Conservation (phyloP, 2,329 filamentous ascomycete genomes). For the Harringtonia aguacate region DNA sequence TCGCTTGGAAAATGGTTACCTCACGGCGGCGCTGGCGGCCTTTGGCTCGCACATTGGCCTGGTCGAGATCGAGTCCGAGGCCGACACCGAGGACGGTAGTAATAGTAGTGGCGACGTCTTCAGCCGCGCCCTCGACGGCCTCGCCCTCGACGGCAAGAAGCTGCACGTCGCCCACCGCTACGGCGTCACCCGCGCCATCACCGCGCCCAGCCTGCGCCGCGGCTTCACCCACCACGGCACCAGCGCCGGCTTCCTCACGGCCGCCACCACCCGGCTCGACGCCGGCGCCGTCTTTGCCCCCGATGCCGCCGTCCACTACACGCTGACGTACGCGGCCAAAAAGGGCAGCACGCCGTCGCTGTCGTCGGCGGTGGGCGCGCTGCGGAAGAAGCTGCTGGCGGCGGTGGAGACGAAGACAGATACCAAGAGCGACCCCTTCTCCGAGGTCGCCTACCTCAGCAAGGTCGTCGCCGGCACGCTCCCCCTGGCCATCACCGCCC, state of each 20-base stretch:
- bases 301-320: slow-evolving; percentile 46
- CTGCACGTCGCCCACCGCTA: slow-evolving; percentile 40
- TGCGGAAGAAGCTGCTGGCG: slow-evolving; percentile 43
- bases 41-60: slow-evolving; percentile 52
- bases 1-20: slow-evolving; percentile 44
- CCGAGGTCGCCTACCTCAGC: slow-evolving; percentile 38
- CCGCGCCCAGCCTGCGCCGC: slow-evolving; percentile 37
- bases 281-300: slow-evolving; percentile 39
- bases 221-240: slow-evolving; percentile 40
- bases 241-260: slow-evolving; percentile 47
- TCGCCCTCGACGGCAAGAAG: slow-evolving; percentile 45
- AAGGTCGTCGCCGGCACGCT: slow-evolving; percentile 42
- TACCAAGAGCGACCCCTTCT: slow-evolving; percentile 26
- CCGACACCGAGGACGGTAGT: slow-evolving; percentile 39
- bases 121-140: slow-evolving; percentile 46
- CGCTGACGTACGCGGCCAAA: slow-evolving; percentile 37
- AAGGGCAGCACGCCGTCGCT: slow-evolving; percentile 33
- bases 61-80: slow-evolving; percentile 50
- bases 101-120: slow-evolving; percentile 30
- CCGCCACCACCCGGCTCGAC: slow-evolving; percentile 33
- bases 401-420: slow-evolving; percentile 25
- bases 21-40: slow-evolving; percentile 49
- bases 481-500: slow-evolving; percentile 46
- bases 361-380: slow-evolving; percentile 38
- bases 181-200: slow-evolving; percentile 48